Conservation (phyloP, 2,329 filamentous ascomycete species). For the Penicillium sp. region DNA sequence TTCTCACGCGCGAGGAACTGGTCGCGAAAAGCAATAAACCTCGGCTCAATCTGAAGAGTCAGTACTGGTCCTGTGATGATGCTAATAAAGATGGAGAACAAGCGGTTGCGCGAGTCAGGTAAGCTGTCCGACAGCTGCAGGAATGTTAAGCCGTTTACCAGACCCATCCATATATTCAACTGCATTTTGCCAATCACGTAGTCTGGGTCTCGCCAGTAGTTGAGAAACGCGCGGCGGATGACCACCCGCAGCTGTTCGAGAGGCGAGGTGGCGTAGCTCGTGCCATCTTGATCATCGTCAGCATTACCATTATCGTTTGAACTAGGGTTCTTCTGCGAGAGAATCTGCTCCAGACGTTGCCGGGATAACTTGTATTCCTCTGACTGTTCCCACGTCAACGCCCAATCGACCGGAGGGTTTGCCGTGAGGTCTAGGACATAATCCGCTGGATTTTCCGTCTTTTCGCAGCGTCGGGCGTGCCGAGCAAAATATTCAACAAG, state of each 20-base stretch:
- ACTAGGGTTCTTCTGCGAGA: not conserved
- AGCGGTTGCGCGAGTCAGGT: not conserved
- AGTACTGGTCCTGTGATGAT: not conserved
- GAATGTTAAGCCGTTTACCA: slow-evolving; percentile 14
- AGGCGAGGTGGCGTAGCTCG: not conserved
- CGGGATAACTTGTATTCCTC: not conserved
- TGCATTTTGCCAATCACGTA: slow-evolving; percentile 9
- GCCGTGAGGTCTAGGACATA: slow-evolving; percentile 18
- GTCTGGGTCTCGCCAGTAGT: slow-evolving; percentile 18
- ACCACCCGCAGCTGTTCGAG: slow-evolving; percentile 59
- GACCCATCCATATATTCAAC: slow-evolving; percentile 8
- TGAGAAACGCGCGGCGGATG: slow-evolving; percentile 20
- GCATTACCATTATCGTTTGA: not conserved
- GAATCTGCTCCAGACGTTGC: not conserved
- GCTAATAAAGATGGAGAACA: not conserved
- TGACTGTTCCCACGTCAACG: not conserved
- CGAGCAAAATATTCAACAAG: slow-evolving; percentile 73
- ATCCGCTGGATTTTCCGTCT: slow-evolving; percentile 73
- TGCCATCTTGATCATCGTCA: not conserved
- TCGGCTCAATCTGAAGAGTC: slow-evolving; percentile 12
- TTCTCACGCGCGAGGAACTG: slow-evolving; percentile 11
- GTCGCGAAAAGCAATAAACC: slow-evolving; percentile 14
- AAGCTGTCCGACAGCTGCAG: not conserved
- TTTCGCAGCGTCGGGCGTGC: slow-evolving; percentile 61
- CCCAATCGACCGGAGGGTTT: not conserved